These are phyloP conservation scores for Fusarium goolgardi DNA, from an alignment of 2,329 filamentous ascomycete genomes.

Conservation along the genomic window DNA sequence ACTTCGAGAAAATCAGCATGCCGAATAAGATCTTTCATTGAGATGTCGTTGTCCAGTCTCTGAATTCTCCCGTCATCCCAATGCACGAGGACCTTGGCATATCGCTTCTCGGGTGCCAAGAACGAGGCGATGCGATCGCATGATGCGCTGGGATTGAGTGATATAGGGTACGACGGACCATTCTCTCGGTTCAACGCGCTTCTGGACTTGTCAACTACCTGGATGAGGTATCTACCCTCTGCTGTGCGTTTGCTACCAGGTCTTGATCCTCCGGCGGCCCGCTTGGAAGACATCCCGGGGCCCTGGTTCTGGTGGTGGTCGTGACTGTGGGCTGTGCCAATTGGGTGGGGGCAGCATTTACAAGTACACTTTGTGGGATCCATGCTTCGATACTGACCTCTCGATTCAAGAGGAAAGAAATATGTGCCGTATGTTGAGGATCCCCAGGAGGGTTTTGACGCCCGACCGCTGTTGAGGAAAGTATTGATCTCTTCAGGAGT, in stretches of 20 bases:
- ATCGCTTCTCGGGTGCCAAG: conserved; percentile 41
- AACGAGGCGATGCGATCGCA: conserved; percentile 36
- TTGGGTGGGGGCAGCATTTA: conserved; percentile 44
- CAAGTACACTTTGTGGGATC: conserved; percentile 42
- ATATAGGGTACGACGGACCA: conserved; percentile 38
- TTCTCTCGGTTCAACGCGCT: conserved; percentile 29
- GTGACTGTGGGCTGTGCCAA: conserved; percentile 22
- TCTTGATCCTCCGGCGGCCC: neutral
- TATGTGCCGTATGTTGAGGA: conserved; percentile 40
- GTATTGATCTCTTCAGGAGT: conserved; percentile 16
- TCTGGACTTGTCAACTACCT: conserved; percentile 40
- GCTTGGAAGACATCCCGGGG: neutral
- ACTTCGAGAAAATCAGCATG: conserved; percentile 42
- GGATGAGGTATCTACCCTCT: conserved; percentile 29
- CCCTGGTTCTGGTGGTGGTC: conserved; percentile 9
- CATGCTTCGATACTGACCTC: conserved; percentile 29
- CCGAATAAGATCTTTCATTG: conserved; percentile 39
- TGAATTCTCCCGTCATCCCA: conserved; percentile 46
- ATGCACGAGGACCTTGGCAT: conserved; percentile 45
- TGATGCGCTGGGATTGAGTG: conserved; percentile 31
- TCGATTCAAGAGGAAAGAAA: conserved; percentile 33
- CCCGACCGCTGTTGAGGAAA: conserved; percentile 4
- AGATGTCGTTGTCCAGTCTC: conserved; percentile 37
- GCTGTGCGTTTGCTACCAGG: conserved; percentile 6
- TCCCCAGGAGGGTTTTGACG: neutral